Percentiles rank a stretch among this genome's conserved stretches.
Evolutionary conservation across 139 green algal genomes (phyloP).

Genomic region (Volvox reticuliferus): DNA sequence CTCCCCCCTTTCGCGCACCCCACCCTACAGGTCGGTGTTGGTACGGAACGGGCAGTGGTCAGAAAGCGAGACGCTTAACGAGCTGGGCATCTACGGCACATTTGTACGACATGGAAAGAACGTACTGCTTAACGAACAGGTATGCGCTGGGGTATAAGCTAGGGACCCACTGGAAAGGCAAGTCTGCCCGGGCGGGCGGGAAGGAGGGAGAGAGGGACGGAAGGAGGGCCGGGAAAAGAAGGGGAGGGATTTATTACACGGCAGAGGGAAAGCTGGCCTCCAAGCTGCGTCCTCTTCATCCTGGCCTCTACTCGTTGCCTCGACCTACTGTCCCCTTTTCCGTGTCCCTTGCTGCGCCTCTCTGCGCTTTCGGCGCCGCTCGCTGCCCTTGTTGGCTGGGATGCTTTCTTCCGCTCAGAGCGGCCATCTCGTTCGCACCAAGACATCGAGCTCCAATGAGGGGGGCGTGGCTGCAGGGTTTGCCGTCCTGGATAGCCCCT

Average conservation of each 20-base stretch:
- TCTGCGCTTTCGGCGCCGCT: too few relatives aligned
- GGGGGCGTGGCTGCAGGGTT: slow-evolving; percentile 96
- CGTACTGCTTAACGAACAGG: slow-evolving; percentile 85
- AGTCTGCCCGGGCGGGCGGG: too few relatives aligned
- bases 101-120: slow-evolving; percentile 63
- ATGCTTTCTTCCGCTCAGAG: slow-evolving; percentile 25
- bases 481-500: slow-evolving; percentile 92
- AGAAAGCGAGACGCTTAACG: slow-evolving; percentile 85
- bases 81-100: slow-evolving; percentile 94
- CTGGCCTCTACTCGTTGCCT: too few relatives aligned
- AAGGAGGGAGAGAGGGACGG: too few relatives aligned
- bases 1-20: background rate
- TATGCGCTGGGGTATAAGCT: slow-evolving; percentile 30
- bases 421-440: slow-evolving; percentile 96
- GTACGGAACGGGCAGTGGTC: slow-evolving; percentile 75
- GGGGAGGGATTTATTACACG: too few relatives aligned
- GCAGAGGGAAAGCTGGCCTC: too few relatives aligned
- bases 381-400: too few relatives aligned
- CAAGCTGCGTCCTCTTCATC: too few relatives aligned
- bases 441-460: slow-evolving; percentile 90
- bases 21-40: slow-evolving; percentile 52
- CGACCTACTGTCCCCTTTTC: too few relatives aligned
- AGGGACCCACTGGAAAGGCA: too few relatives aligned
- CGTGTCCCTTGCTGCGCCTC: too few relatives aligned
- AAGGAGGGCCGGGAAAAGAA: too few relatives aligned